These are phyloP conservation scores for Hypoxylon sp. DNA, from an alignment of 2,329 filamentous ascomycete species.

Conservation along the genomic window DNA sequence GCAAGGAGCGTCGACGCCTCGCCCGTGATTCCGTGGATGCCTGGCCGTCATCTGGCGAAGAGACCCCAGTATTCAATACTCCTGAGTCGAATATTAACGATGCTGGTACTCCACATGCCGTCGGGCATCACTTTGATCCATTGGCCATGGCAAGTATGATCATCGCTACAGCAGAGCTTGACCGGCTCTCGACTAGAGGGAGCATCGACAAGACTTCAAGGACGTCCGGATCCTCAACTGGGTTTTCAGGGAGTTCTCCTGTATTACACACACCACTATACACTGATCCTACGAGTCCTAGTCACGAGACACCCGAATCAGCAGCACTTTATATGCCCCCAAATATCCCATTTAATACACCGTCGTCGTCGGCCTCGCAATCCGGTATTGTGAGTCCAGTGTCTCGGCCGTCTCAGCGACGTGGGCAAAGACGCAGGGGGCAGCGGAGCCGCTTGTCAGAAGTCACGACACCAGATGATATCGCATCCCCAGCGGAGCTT, in stretches of 20 bases:
- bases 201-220: constrained; percentile 28
- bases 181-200: constrained; percentile 45
- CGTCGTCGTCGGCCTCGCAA: constrained; percentile 31
- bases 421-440: constrained; percentile 43
- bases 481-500: constrained; percentile 32
- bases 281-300: constrained; percentile 31
- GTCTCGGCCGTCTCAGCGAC: constrained; percentile 35
- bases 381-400: constrained; percentile 30
- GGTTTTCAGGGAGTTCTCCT: constrained; percentile 25
- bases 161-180: constrained; percentile 51
- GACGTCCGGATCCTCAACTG: constrained; percentile 36
- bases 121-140: constrained; percentile 39
- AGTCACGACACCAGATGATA: constrained; percentile 52
- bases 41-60: constrained; percentile 52
- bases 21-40: constrained; percentile 51
- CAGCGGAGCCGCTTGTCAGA: constrained; percentile 52
- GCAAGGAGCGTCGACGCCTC: constrained; percentile 50
- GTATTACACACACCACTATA: constrained; percentile 25
- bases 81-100: constrained; percentile 45
- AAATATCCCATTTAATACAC: constrained; percentile 31
- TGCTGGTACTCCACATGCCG: constrained; percentile 21
- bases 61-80: constrained; percentile 52
- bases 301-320: constrained; percentile 23
- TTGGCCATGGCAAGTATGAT: constrained; percentile 49
- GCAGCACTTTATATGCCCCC: constrained; percentile 19